Percentiles rank a stretch among this genome's conserved stretches.
Evolutionary conservation across 805 yeast genomes (phyloP).

Genomic region (Cyberlindnera japonica): DNA sequence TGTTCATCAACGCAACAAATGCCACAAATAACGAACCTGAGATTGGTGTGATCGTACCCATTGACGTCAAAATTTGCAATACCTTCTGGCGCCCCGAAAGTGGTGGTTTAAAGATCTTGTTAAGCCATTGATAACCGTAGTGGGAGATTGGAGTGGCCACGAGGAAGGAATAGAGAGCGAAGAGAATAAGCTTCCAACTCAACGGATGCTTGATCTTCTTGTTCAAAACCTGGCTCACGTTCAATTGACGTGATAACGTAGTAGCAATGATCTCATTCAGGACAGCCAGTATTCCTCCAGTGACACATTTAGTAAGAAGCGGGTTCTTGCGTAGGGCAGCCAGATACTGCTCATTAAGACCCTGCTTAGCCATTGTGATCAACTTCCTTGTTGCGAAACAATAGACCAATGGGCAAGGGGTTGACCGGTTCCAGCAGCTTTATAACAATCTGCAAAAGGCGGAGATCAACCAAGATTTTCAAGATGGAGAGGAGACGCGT

Average conservation of each 20-base stretch:
- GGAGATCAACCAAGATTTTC: too few species aligned
- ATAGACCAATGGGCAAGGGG: neutral
- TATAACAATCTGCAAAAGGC: too few species aligned
- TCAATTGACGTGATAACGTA: conserved; percentile 43
- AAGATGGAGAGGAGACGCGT: too few species aligned
- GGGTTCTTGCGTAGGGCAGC: conserved; percentile 44
- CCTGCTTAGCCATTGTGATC: conserved; percentile 1
- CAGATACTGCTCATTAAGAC: conserved; percentile 32
- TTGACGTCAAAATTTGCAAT: conserved; percentile 47
- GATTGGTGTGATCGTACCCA: conserved; percentile 54
- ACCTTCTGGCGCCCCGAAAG: conserved; percentile 38
- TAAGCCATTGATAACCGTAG: conserved; percentile 45
- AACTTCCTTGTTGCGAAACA: neutral
- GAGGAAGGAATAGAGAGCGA: conserved; percentile 53
- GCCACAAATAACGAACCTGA: conserved; percentile 45
- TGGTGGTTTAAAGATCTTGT: conserved; percentile 42
- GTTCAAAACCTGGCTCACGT: conserved; percentile 20
- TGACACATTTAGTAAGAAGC: conserved; percentile 52
- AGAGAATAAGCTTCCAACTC: conserved; percentile 41
- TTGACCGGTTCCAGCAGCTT: too few species aligned
- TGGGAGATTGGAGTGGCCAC: conserved; percentile 60
- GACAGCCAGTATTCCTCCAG: conserved; percentile 52
- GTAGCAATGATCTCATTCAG: conserved; percentile 59
- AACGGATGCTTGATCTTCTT: conserved; percentile 23
- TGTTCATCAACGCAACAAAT: conserved; percentile 51